phyloP scores from a whole-genome alignment of 208 protist species.

The Crithidia acanthocephali region DNA sequence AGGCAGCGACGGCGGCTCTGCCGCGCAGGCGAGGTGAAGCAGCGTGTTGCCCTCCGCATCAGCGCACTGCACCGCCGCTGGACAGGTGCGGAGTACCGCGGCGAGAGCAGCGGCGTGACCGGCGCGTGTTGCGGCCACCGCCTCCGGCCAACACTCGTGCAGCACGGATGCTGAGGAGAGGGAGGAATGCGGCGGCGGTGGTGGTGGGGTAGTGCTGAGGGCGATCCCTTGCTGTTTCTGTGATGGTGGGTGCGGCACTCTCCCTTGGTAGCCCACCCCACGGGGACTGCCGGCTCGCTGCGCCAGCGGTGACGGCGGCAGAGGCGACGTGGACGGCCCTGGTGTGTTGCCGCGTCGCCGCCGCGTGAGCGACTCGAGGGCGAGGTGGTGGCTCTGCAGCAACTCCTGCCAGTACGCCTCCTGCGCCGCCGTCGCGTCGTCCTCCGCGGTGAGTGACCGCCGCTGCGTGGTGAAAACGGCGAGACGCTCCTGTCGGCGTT shows the following conservation, averaged over 20 bases:
- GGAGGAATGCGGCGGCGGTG: neutral
- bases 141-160: neutral
- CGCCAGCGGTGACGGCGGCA: neutral
- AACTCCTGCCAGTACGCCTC: constrained; percentile 10
- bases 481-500: neutral
- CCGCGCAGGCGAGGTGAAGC: constrained; percentile 34
- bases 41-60: constrained; percentile 36
- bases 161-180: neutral
- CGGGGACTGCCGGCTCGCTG: neutral
- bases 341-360: neutral
- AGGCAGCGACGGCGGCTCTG: constrained; percentile 8
- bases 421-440: constrained; percentile 8
- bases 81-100: neutral
- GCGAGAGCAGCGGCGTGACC: constrained; percentile 1
- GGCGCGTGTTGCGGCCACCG: neutral
- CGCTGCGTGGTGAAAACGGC: neutral
- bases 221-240: neutral
- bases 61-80: constrained; percentile 6
- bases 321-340: neutral
- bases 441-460: neutral
- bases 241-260: constrained; percentile 1
- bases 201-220: neutral
- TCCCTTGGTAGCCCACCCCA: neutral
- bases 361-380: neutral
- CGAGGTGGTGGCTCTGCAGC: neutral